Conservation (phyloP, 1,284 basidiomycete genomes). For the Trichosporon faecale region DNA sequence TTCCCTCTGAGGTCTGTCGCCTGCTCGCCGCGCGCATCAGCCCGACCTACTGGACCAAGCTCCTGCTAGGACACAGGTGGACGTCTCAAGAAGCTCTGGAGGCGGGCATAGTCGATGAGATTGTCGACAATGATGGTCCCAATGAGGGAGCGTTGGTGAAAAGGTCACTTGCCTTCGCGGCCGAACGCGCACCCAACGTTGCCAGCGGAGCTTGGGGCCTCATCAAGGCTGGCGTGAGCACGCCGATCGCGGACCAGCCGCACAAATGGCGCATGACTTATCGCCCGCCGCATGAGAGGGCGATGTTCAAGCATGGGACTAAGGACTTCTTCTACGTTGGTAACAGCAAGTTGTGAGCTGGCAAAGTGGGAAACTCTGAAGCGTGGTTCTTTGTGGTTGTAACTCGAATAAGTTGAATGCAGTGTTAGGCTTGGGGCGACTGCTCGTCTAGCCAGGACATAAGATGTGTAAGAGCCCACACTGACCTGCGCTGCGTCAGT, state of each 20-base stretch:
- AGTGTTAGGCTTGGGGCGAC: too few species aligned
- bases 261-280: not conserved
- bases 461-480: too few species aligned
- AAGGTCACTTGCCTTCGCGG: conserved; percentile 50
- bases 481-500: too few species aligned
- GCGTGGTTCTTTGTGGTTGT: too few species aligned
- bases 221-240: conserved; percentile 51
- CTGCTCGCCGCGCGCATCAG: conserved; percentile 31
- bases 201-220: conserved; percentile 55
- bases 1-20: conserved; percentile 51
- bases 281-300: not conserved
- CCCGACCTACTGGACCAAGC: conserved; percentile 46
- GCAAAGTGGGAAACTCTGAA: too few species aligned
- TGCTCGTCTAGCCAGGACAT: too few species aligned
- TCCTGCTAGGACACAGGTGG: conserved; percentile 77
- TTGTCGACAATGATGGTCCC: conserved; percentile 57
- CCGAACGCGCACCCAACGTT: conserved; percentile 50
- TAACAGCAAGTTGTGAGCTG: not conserved
- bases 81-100: conserved; percentile 67
- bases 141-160: conserved; percentile 58
- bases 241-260: not conserved
- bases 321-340: not conserved
- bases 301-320: not conserved
- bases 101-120: conserved; percentile 69
- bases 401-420: too few species aligned